Conservation (phyloP, 2,329 filamentous ascomycete species). For the Xylaria sp. region DNA sequence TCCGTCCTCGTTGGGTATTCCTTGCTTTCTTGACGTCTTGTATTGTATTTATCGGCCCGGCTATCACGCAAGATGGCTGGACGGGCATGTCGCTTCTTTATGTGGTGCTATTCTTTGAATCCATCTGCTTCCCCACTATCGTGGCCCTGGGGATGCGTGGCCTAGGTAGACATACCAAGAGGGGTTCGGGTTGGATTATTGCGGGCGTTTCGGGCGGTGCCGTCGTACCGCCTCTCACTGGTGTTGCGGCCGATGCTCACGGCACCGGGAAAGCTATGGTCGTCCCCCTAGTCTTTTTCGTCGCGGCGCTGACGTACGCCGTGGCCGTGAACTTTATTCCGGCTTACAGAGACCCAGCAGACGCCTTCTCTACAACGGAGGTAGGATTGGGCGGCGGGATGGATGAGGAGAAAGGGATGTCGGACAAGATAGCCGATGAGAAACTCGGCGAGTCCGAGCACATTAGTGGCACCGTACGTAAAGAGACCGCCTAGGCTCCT, state of each 20-base stretch:
- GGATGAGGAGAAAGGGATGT: conserved; percentile 46
- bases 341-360: conserved; percentile 70
- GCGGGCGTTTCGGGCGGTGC: conserved; percentile 79
- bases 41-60: conserved; percentile 69
- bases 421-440: conserved; percentile 29
- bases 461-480: neutral
- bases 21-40: conserved; percentile 71
- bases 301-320: conserved; percentile 67
- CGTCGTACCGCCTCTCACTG: conserved; percentile 77
- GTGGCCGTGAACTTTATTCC: conserved; percentile 74
- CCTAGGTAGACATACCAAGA: conserved; percentile 80
- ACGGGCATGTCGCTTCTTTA: conserved; percentile 71
- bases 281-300: conserved; percentile 71
- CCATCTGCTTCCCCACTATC: conserved; percentile 84
- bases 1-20: conserved; percentile 75
- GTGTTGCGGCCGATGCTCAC: conserved; percentile 72
- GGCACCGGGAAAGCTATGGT: conserved; percentile 72
- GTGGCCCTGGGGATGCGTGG: conserved; percentile 81
- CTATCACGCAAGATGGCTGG: conserved; percentile 60
- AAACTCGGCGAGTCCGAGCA: conserved; percentile 34
- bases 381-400: conserved; percentile 51
- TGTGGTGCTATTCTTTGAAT: conserved; percentile 80
- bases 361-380: conserved; percentile 63
- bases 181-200: conserved; percentile 77
- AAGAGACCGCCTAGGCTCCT: neutral